Percentiles rank a stretch among this genome's conserved stretches.
Conservation (phyloP, 1,139 yeast species). For the Blastobotrys illinoisensis region DNA sequence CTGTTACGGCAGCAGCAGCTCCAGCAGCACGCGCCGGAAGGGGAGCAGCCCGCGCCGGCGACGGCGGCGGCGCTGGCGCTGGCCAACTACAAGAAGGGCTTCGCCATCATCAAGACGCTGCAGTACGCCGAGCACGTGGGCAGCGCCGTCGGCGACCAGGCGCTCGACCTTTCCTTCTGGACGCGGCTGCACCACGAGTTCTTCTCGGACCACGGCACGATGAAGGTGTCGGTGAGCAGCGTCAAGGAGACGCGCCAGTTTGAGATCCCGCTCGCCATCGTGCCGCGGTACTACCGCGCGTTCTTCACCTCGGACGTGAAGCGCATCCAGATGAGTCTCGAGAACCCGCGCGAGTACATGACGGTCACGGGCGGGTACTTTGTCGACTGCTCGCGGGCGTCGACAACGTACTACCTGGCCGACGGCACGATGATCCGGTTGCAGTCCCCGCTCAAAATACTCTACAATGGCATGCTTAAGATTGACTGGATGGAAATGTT, state of each 20-base stretch:
- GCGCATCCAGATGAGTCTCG: conserved; percentile 53
- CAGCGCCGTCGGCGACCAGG: conserved; percentile 30
- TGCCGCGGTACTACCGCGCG: conserved; percentile 61
- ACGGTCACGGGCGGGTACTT: conserved; percentile 61
- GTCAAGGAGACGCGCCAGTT: conserved; percentile 49
- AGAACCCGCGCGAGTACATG: conserved; percentile 61
- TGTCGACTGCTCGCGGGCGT: conserved; percentile 54
- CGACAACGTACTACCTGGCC: conserved; percentile 49
- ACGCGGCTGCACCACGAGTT: conserved; percentile 41
- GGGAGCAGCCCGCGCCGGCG: not conserved
- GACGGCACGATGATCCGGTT: conserved; percentile 70
- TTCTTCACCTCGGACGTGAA: conserved; percentile 50
- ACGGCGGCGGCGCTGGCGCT: conserved; percentile 6
- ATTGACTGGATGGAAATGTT: conserved; percentile 70
- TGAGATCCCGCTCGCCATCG: conserved; percentile 57
- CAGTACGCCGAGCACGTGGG: conserved; percentile 39
- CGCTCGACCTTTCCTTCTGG: conserved; percentile 44
- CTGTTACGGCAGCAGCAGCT: conserved; percentile 1
- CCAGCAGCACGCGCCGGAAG: conserved; percentile 2
- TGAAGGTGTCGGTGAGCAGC: conserved; percentile 41
- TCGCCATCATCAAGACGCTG: conserved; percentile 34
- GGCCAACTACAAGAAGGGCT: conserved; percentile 8
- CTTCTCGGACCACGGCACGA: conserved; percentile 45
- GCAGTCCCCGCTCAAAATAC: conserved; percentile 52
- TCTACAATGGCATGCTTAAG: conserved; percentile 55